These are phyloP conservation scores for Phytophthora boehmeriae DNA, from an alignment of 352 stramenopile species.

Conservation along the genomic window DNA sequence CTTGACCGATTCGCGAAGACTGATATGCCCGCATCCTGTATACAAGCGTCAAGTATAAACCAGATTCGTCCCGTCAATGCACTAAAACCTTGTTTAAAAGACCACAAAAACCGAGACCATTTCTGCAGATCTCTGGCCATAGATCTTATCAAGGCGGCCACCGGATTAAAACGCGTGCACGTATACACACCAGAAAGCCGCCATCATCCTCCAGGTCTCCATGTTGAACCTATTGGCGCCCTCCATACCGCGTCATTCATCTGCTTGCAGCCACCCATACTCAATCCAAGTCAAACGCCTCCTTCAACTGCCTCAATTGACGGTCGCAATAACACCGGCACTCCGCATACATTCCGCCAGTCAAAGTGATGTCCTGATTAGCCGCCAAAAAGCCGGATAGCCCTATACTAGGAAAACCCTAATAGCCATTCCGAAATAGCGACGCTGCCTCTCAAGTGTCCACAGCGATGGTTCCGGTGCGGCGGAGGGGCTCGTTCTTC, in stretches of 20 bases:
- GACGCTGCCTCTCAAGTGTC: slow-evolving; percentile 31
- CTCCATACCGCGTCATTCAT: too few species aligned
- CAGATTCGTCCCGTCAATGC: background rate
- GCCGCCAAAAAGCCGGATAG: slow-evolving; percentile 22
- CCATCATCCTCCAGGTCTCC: too few species aligned
- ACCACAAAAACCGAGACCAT: too few species aligned
- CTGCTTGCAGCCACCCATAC: background rate
- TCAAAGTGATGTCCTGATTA: slow-evolving; percentile 15
- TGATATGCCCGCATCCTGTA: slow-evolving; percentile 17
- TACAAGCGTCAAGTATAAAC: slow-evolving; percentile 16
- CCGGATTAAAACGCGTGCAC: too few species aligned
- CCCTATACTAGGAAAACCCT: slow-evolving; percentile 4
- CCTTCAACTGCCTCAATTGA: background rate
- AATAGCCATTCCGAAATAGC: slow-evolving; percentile 26
- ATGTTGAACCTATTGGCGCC: too few species aligned
- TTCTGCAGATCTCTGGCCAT: too few species aligned
- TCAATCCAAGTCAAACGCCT: background rate
- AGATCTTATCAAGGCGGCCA: too few species aligned
- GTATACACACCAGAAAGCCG: too few species aligned
- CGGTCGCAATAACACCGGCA: background rate
- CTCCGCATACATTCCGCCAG: background rate
- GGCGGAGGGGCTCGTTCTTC: slow-evolving; percentile 36
- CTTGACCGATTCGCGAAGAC: too few species aligned
- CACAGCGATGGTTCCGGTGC: slow-evolving; percentile 37
- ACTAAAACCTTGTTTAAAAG: too few species aligned